Conservation (phyloP, 805 yeast species). For the Candida ortonii region DNA sequence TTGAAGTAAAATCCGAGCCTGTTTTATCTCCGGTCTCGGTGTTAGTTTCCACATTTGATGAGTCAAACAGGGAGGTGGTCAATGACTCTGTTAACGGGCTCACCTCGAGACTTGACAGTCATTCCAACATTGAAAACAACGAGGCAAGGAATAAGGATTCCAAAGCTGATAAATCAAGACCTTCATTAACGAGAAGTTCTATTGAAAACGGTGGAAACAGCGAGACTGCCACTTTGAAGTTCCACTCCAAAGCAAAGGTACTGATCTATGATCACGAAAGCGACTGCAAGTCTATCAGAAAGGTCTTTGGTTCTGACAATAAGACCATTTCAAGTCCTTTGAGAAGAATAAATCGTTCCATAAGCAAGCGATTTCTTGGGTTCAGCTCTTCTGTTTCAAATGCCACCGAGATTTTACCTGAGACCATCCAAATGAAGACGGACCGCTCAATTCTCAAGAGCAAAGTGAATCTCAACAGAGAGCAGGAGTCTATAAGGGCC, state of each 20-base stretch:
- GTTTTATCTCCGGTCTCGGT: conserved; percentile 9
- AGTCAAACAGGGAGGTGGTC: conserved; percentile 1
- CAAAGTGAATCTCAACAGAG: conserved; percentile 33
- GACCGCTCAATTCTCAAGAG: conserved; percentile 38
- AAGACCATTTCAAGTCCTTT: conserved; percentile 12
- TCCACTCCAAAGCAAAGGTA: conserved; percentile 24
- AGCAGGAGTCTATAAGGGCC: conserved; percentile 36
- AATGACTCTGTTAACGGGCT: neutral
- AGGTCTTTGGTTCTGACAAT: conserved; percentile 13
- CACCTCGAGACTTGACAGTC: neutral
- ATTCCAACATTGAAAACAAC: neutral
- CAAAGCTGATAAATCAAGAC: too few relatives aligned
- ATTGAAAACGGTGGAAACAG: conserved; percentile 7
- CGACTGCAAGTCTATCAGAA: conserved; percentile 20
- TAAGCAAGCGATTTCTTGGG: conserved; percentile 18
- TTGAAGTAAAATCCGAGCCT: conserved; percentile 7
- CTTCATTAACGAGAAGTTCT: neutral
- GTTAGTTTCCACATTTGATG: conserved; percentile 6
- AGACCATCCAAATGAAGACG: neutral
- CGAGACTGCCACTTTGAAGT: conserved; percentile 13
- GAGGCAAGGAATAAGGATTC: too few relatives aligned
- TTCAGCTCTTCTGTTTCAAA: conserved; percentile 7
- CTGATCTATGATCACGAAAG: conserved; percentile 23
- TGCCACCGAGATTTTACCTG: conserved; percentile 1
- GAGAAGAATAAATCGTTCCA: conserved; percentile 20